Evolutionary conservation across 1,284 basidiomycete species (phyloP), one percentile per base, ranked within the genome.

Genomic region (Pyrrhoderma lamaoense): DNA sequence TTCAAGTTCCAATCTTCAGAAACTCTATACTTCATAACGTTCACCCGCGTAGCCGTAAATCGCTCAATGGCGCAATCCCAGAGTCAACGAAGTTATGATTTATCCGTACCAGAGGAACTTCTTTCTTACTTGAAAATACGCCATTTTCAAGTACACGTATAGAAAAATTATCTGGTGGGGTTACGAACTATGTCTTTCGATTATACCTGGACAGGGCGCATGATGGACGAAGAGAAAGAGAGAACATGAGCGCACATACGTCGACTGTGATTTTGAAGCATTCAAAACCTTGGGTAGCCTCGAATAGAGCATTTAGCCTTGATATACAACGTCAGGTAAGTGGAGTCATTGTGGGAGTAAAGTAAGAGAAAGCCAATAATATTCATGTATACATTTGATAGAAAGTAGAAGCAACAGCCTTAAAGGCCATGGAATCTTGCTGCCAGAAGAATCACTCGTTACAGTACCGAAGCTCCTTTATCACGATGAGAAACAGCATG

Each of bases 181-280:
- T 25, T 11, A 70, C 67, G 23, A 84, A 82, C 61, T 83, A 72
- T 60, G 60, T 70, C 13, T 84, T 70, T 58, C 72, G 80, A 16
- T 60, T 81, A 9, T 61, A 63, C 34, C 67, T 82, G 34, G 58
- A 56, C 8, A 56, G 47, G 23, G 66, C 70, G 9, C 64, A 74
- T 51, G 60, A 68, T 35, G 74, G 1, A 69, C 1, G 60, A 59
- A 1, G 36, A 8, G 38, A 16, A n/a, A 4, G 14, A 18, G 14
- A 18, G n/a, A n/a, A n/a, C n/a, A n/a, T n/a, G n/a, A n/a, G n/a
- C 8, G 8, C 8, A 38, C 31, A 45, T 3, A 21, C 9, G n/a
- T 53, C 59, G 47, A 79, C 78, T 1, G 59, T 78, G 13, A 67
- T 85, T 19, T 56, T 82, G 42, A 85, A 84, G 62, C 77, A 82